These are phyloP conservation scores for Dryadomyces quercivorus DNA, from an alignment of 2,329 filamentous ascomycete genomes.

Conservation along the genomic window DNA sequence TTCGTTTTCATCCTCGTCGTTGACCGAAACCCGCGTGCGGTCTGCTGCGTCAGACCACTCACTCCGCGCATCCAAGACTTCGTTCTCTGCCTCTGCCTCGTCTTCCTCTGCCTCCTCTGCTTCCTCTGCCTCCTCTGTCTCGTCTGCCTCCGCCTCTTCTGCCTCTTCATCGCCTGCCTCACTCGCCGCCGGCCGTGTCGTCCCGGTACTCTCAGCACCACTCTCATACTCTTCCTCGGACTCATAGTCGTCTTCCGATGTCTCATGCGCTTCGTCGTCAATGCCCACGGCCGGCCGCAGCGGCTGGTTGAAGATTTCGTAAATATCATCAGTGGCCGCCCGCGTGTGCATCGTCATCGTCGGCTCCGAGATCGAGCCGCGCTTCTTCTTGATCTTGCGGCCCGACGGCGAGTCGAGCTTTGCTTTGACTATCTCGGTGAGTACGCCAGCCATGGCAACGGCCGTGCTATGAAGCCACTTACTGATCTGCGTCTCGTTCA, in stretches of 20 bases:
- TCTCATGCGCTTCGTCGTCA: conserved; percentile 30
- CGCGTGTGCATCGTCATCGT: conserved; percentile 97
- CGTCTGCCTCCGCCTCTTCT: conserved; percentile 38
- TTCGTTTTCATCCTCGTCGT: conserved; percentile 20
- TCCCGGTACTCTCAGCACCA: conserved; percentile 71
- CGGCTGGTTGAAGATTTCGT: conserved; percentile 91
- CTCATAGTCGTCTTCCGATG: conserved; percentile 43
- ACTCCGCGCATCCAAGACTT: conserved; percentile 29
- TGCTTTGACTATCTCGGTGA: conserved; percentile 55
- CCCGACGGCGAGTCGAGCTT: conserved; percentile 82
- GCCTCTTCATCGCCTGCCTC: conserved; percentile 30
- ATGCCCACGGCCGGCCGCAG: conserved; percentile 30
- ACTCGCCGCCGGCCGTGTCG: conserved; percentile 38
- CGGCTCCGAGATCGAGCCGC: conserved; percentile 57
- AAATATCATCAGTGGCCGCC: conserved; percentile 94
- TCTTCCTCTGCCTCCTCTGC: conserved; percentile 31
- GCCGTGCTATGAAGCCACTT: conserved; percentile 30
- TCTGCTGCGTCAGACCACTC: conserved; percentile 62
- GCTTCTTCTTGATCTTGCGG: conserved; percentile 74
- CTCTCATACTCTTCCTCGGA: conserved; percentile 69
- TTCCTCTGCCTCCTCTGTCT: conserved; percentile 33
- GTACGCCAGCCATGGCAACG: neutral
- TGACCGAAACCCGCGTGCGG: neutral
- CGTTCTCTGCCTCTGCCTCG: conserved; percentile 36
- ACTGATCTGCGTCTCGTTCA: conserved; percentile 91